Percentiles rank a stretch among this genome's conserved stretches.
Evolutionary conservation across 2,329 filamentous ascomycete genomes (phyloP).

Genomic region (Bipolaris cookei): DNA sequence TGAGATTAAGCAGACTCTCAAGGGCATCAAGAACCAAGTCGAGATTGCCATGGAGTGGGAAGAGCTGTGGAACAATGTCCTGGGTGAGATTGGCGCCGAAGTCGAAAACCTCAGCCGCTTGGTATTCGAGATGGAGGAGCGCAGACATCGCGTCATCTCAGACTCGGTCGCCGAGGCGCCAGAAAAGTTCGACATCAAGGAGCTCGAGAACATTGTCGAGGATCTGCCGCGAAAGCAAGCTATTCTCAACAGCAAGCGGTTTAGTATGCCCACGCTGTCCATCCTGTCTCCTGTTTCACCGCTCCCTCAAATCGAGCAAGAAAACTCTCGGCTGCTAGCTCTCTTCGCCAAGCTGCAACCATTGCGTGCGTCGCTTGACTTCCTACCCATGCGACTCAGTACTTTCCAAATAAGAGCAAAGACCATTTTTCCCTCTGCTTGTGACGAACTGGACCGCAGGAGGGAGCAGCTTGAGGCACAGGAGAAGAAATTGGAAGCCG

Average conservation of each 20-base stretch:
- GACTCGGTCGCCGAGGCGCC: constrained; percentile 67
- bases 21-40: constrained; percentile 84
- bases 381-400: constrained; percentile 90
- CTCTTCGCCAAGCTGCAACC: constrained; percentile 96
- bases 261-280: constrained; percentile 68
- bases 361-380: constrained; percentile 88
- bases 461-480: constrained; percentile 77
- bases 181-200: constrained; percentile 75
- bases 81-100: constrained; percentile 92
- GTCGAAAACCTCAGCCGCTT: constrained; percentile 78
- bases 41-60: constrained; percentile 99
- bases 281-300: constrained; percentile 67
- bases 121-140: constrained; percentile 98
- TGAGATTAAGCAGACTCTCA: constrained; percentile 77
- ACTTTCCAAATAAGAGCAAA: constrained; percentile 83
- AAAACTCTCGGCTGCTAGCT: constrained; percentile 86
- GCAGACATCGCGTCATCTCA: constrained; percentile 76
- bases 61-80: constrained; percentile 90
- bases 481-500: constrained; percentile 86
- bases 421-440: constrained; percentile 83
- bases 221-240: constrained; percentile 69
- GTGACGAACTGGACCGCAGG: constrained; percentile 82
- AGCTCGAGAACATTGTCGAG: constrained; percentile 91
- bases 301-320: constrained; percentile 65
- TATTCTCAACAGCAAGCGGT: constrained; percentile 66